phyloP scores from a whole-genome alignment of 2,329 filamentous ascomycete species.

The Fusarium graminum region DNA sequence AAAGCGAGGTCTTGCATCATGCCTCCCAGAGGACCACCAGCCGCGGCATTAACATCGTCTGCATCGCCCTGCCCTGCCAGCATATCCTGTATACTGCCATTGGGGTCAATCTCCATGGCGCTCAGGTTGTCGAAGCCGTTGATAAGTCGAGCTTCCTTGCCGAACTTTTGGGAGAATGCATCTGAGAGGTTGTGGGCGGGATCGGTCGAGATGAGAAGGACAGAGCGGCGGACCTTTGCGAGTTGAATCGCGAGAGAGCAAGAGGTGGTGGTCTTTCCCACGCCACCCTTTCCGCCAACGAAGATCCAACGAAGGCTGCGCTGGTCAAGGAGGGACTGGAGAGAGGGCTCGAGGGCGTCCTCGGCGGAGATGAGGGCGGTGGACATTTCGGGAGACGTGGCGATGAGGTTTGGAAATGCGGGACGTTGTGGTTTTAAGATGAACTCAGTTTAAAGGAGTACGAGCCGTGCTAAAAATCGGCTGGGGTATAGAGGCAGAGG shows the following conservation, averaged over 20 bases:
- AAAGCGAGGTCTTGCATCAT: slow-evolving; percentile 99
- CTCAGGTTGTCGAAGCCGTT: slow-evolving; percentile 94
- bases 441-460: neutral
- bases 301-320: slow-evolving; percentile 98
- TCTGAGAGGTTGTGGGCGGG: slow-evolving; percentile 98
- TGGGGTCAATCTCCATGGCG: slow-evolving; percentile 99
- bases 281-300: slow-evolving; percentile 97
- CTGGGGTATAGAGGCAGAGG: neutral
- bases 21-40: slow-evolving; percentile 78
- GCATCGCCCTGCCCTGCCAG: slow-evolving; percentile 82
- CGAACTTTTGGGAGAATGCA: slow-evolving; percentile 98
- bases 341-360: slow-evolving; percentile 88
- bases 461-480: slow-evolving; percentile 5
- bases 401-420: neutral
- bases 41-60: slow-evolving; percentile 73
- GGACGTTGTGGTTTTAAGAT: neutral
- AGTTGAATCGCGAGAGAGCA: slow-evolving; percentile 99
- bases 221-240: slow-evolving; percentile 92
- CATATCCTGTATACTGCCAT: slow-evolving; percentile 96
- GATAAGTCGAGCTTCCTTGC: slow-evolving; percentile 94
- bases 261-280: slow-evolving; percentile 99
- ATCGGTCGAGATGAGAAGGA: slow-evolving; percentile 97
- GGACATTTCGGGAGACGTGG: slow-evolving; percentile 52
- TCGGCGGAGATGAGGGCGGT: slow-evolving; percentile 62
- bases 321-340: slow-evolving; percentile 95